Evolutionary conservation across 208 protist species (phyloP).

Genomic region (Leishmania braziliensis): DNA sequence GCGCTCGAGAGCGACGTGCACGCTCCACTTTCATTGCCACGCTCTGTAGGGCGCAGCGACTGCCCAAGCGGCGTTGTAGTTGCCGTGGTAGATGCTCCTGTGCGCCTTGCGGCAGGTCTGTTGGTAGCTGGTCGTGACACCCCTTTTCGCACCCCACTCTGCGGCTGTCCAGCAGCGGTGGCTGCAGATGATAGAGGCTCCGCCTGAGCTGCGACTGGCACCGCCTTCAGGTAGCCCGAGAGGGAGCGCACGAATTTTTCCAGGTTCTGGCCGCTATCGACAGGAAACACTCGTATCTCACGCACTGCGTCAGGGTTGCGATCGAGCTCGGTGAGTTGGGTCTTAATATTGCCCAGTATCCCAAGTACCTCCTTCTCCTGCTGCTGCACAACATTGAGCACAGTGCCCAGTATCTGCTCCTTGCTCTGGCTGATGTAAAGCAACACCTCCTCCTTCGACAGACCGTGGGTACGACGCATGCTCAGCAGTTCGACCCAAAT

Average conservation of each 20-base stretch:
- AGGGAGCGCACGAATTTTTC: constrained; percentile 37
- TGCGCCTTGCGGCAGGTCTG: not conserved
- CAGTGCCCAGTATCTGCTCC: constrained; percentile 30
- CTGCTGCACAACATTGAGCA: constrained; percentile 31
- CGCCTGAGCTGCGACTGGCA: not conserved
- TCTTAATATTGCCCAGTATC: constrained; percentile 32
- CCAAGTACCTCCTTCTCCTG: constrained; percentile 40
- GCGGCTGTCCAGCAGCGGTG: not conserved
- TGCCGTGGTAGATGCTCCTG: not conserved
- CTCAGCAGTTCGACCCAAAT: constrained; percentile 71
- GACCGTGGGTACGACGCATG: constrained; percentile 36
- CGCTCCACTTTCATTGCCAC: not conserved
- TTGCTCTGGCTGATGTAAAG: constrained; percentile 40
- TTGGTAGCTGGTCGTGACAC: not conserved
- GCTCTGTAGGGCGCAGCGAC: not conserved
- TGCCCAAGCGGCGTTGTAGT: not conserved
- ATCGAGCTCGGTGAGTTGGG: constrained; percentile 21
- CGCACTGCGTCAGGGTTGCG: constrained; percentile 6
- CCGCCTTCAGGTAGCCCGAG: not conserved
- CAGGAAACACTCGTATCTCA: constrained; percentile 32
- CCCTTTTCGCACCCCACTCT: not conserved
- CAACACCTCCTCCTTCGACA: constrained; percentile 64
- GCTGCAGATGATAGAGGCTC: not conserved
- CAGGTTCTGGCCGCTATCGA: constrained; percentile 19
- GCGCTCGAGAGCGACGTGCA: constrained; percentile 24